A percentile compares a stretch with the other conserved stretches of the same genome.
Evolutionary conservation across 1,139 yeast genomes (phyloP).

Genomic region (Sugiyamaella sp.): DNA sequence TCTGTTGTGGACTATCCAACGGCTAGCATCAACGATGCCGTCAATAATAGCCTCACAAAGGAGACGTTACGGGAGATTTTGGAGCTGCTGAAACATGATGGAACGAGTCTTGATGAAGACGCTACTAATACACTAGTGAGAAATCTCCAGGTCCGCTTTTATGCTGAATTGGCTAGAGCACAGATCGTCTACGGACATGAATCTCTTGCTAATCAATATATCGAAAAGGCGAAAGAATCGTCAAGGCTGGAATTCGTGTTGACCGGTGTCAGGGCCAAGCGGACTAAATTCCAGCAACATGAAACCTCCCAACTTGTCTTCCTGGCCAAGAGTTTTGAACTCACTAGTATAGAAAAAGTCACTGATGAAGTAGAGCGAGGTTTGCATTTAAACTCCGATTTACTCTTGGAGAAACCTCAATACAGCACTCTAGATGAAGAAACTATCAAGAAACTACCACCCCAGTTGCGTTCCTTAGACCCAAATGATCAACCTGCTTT

Average conservation of each 20-base stretch:
- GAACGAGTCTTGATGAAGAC: not conserved
- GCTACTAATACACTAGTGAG: not conserved
- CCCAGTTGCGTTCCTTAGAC: constrained; percentile 57
- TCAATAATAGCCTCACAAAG: constrained; percentile 34
- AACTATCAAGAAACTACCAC: constrained; percentile 62
- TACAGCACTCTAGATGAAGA: constrained; percentile 37
- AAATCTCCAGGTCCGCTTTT: constrained; percentile 43
- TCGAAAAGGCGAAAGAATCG: constrained; percentile 53
- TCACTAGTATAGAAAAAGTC: not conserved
- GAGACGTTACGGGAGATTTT: constrained; percentile 28
- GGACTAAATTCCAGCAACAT: constrained; percentile 79
- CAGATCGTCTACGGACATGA: constrained; percentile 61
- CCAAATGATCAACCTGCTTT: constrained; percentile 83
- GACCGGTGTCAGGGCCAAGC: constrained; percentile 86
- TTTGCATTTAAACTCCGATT: constrained; percentile 71
- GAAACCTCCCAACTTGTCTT: constrained; percentile 77
- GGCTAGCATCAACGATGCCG: constrained; percentile 37
- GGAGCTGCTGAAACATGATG: not conserved
- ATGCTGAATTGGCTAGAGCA: constrained; percentile 63
- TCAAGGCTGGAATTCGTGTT: constrained; percentile 67
- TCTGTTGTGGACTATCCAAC: constrained; percentile 39
- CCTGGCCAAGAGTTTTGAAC: constrained; percentile 60
- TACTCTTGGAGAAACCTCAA: constrained; percentile 76
- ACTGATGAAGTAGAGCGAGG: constrained; percentile 31
- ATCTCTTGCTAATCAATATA: constrained; percentile 57